Evolutionary conservation across 2,329 filamentous ascomycete species (phyloP), one percentile per base, ranked within the genome.

Genomic region (Beauveria australis): DNA sequence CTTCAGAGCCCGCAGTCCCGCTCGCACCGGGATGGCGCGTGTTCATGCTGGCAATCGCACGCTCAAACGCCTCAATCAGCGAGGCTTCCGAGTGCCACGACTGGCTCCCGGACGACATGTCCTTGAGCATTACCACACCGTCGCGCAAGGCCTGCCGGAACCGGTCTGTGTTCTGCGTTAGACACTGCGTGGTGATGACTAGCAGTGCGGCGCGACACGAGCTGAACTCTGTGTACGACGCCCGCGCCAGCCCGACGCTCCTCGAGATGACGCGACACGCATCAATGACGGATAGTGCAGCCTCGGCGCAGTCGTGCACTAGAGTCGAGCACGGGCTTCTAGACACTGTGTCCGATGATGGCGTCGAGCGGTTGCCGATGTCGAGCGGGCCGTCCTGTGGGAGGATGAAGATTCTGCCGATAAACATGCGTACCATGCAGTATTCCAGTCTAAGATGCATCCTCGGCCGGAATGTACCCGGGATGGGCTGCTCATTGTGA

Each of bases 141-240:
- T 78, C 76, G n/a, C 78, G 71, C 3, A 81, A 69, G 9, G 75
- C 74, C 46, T 78, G 75, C 28, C 77, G 76, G 14, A 80, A 73
- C 37, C 69, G 66, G 56, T 75, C 73, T 12, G 73, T 74, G 49
- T 70, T 72, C 60, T 70, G 70, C 46, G 72, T 72, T 43, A 75
- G 66, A 49, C 73, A 75, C 53, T 75, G 73, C 2, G 73, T 74
- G 37, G 74, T 73, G 51, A 76, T 70, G 30, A 82, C 80, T 3
- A 83, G 72, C 6, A 83, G 70, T 9, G 81, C 80, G 10, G 79
- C 80, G 47, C 81, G 79, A 55, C 79, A 82, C 3, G 80, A 79
- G 66, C 78, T 81, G 66, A 82, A 83, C 63, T 83, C 81, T 3
- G 79, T 81, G 64, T 82, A 83, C 0, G 79, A 81, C 3, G 80